phyloP scores from a whole-genome alignment of 352 stramenopile species.

The Pythium diclinum region DNA sequence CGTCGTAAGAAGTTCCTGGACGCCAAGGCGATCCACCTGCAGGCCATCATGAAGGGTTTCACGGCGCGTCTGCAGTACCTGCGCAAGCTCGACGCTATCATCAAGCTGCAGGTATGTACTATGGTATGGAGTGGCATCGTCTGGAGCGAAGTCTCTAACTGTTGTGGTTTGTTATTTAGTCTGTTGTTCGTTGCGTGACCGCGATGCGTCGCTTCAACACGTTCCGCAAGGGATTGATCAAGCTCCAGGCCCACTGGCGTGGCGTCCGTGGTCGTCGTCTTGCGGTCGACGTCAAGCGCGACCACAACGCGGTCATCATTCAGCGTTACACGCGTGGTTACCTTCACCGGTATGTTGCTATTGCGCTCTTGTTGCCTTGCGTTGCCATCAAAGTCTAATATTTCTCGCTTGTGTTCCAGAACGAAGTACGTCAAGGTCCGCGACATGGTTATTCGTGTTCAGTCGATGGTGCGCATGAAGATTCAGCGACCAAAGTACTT shows the following conservation, averaged over 20 bases:
- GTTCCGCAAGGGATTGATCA: conserved; percentile 64
- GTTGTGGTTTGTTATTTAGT: conserved; percentile 29
- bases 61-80: conserved; percentile 74
- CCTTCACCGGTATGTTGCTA: conserved; percentile 39
- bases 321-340: conserved; percentile 77
- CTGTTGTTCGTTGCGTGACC: conserved; percentile 76
- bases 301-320: conserved; percentile 82
- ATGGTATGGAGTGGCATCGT: not conserved
- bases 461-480: conserved; percentile 80
- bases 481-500: conserved; percentile 85
- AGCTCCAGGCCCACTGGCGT: conserved; percentile 65
- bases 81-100: conserved; percentile 67
- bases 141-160: not conserved
- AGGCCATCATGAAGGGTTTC: conserved; percentile 79
- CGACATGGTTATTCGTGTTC: conserved; percentile 69
- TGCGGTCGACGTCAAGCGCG: conserved; percentile 72
- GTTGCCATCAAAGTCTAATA: not conserved
- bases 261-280: conserved; percentile 64
- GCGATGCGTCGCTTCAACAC: conserved; percentile 84
- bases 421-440: conserved; percentile 64
- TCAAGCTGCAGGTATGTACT: conserved; percentile 64
- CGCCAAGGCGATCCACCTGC: conserved; percentile 71
- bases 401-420: conserved; percentile 6
- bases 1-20: conserved; percentile 84
- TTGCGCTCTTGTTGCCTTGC: not conserved